Percentiles rank a stretch among this genome's conserved stretches.
Conservation (phyloP, 164 flowering plant genomes). For the Magnolia officinalis region DNA sequence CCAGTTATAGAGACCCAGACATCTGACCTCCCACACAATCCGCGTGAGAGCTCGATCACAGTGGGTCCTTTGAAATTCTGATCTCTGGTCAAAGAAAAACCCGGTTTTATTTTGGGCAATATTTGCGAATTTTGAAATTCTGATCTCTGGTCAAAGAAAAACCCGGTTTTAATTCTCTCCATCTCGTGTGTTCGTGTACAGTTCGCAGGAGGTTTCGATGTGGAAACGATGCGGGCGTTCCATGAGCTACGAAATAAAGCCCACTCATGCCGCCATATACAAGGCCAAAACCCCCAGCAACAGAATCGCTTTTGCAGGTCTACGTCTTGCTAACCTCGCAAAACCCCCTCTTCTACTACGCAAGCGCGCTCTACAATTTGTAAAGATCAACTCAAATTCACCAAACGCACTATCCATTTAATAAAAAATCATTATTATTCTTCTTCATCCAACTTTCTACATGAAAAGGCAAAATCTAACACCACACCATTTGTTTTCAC, state of each 20-base stretch:
- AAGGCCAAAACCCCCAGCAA: conserved; percentile 59
- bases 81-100: neutral
- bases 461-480: neutral
- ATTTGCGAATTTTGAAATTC: neutral
- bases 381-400: neutral
- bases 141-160: neutral
- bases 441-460: neutral
- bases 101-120: neutral
- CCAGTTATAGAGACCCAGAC: too few relatives aligned
- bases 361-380: neutral
- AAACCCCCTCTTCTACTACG: neutral
- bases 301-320: conserved; percentile 62
- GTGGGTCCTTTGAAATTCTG: too few relatives aligned
- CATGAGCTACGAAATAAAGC: conserved; percentile 83
- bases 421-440: neutral
- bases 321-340: conserved; percentile 47
- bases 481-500: too few relatives aligned
- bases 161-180: neutral
- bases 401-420: neutral
- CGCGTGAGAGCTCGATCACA: too few relatives aligned
- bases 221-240: conserved; percentile 91
- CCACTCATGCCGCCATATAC: conserved; percentile 60
- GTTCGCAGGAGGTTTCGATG: conserved; percentile 99
- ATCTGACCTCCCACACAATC: too few relatives aligned
- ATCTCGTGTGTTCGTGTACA: conserved; percentile 17